Evolutionary conservation across 805 yeast species (phyloP).

Genomic region (Starmerella apis): DNA sequence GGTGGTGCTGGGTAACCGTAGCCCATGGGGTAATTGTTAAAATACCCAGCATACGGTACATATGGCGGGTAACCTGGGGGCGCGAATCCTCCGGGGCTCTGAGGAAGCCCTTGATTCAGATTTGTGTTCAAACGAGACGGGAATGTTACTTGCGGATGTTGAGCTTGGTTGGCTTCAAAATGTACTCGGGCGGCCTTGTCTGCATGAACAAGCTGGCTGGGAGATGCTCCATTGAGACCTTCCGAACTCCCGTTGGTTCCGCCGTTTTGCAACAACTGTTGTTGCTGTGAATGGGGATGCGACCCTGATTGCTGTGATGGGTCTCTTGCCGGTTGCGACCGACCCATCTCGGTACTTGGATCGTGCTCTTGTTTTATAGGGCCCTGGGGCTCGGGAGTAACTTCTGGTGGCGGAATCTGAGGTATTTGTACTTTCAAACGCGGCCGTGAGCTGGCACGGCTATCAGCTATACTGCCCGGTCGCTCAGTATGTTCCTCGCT

Average conservation of each 20-base stretch:
- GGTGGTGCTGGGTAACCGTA: slow-evolving; percentile 6
- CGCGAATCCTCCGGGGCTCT: slow-evolving; percentile 2
- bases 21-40: slow-evolving; percentile 4
- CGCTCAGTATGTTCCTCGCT: neutral
- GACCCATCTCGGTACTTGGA: neutral
- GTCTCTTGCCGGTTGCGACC: neutral
- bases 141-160: slow-evolving; percentile 2
- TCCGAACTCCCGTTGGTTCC: neutral
- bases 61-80: neutral
- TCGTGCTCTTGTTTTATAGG: neutral
- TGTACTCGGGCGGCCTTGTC: neutral
- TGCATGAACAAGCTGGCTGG: neutral
- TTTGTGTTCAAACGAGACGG: neutral
- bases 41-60: slow-evolving; percentile 4
- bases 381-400: slow-evolving; percentile 2
- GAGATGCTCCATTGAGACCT: neutral
- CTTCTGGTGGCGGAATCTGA: slow-evolving; percentile 1
- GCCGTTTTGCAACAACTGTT: neutral
- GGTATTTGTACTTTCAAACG: slow-evolving; percentile 35
- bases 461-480: neutral
- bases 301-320: neutral
- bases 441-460: slow-evolving; percentile 27
- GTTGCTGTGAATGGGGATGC: neutral
- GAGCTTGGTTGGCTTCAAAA: neutral
- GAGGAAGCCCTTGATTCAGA: neutral